A percentile compares a stretch with the other conserved stretches of the same genome.
Evolutionary conservation across 495 filamentous ascomycete species (phyloP).

Genomic region (Aspergillus leporis): DNA sequence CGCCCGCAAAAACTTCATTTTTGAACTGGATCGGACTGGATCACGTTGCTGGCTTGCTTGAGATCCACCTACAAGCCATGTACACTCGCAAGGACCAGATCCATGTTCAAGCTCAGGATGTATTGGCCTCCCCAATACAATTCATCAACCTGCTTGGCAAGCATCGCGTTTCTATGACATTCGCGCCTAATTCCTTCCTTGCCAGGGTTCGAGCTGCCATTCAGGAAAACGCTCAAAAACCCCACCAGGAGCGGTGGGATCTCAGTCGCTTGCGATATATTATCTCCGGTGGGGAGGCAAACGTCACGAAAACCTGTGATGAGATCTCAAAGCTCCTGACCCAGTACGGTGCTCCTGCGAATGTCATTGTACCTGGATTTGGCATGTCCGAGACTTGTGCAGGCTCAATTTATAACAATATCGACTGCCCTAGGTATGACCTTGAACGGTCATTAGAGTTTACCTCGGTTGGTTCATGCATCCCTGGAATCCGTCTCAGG

Average conservation of each 20-base stretch:
- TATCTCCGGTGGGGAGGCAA: constrained; percentile 44
- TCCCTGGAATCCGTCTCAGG: constrained; percentile 44
- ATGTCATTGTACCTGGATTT: constrained; percentile 49
- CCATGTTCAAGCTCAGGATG: constrained; percentile 41
- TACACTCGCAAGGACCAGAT: constrained; percentile 42
- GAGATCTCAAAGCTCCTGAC: constrained; percentile 30
- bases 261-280: constrained; percentile 28
- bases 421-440: constrained; percentile 40
- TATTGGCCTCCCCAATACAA: constrained; percentile 40
- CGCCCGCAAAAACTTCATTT: too few relatives aligned
- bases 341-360: constrained; percentile 30
- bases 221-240: too few relatives aligned
- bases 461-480: constrained; percentile 41
- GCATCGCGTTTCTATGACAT: constrained; percentile 47
- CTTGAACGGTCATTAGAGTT: constrained; percentile 24
- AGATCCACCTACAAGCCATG: constrained; percentile 49
- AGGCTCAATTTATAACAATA: constrained; percentile 43
- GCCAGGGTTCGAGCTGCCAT: too few relatives aligned
- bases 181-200: constrained; percentile 61
- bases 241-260: constrained; percentile 20
- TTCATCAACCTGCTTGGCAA: constrained; percentile 43
- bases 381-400: constrained; percentile 62
- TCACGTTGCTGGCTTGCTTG: constrained; percentile 53
- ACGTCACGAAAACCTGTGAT: constrained; percentile 29
- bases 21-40: constrained; percentile 57